Percentiles rank a stretch among this genome's conserved stretches.
These are phyloP conservation scores for Hypocreales sp. DNA, from an alignment of 2,329 filamentous ascomycete species.

Conservation along the genomic window DNA sequence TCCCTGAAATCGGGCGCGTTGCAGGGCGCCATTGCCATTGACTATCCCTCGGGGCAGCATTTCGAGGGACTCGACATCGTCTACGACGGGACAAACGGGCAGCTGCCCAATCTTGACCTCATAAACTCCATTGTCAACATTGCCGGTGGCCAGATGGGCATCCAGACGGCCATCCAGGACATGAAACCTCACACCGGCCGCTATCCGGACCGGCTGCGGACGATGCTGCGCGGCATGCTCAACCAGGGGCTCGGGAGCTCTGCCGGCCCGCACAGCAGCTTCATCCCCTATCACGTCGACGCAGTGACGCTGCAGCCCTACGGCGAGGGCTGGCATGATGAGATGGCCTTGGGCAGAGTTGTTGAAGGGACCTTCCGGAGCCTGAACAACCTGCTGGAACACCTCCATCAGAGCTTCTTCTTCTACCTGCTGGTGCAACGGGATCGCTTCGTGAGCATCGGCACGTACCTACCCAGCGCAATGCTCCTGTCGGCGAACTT, in stretches of 20 bases:
- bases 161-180: conserved; percentile 67
- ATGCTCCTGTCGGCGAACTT: conserved; percentile 94
- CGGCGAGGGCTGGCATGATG: conserved; percentile 89
- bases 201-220: conserved; percentile 70
- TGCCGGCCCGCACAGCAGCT: conserved; percentile 82
- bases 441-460: conserved; percentile 92
- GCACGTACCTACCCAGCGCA: conserved; percentile 91
- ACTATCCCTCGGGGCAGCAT: conserved; percentile 71
- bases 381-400: conserved; percentile 90
- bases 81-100: conserved; percentile 92
- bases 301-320: conserved; percentile 85
- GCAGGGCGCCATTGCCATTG: conserved; percentile 84
- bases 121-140: conserved; percentile 89
- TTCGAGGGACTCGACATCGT: conserved; percentile 84
- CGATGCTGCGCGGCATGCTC: conserved; percentile 84
- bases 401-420: conserved; percentile 98
- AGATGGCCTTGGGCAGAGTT: conserved; percentile 84
- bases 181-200: conserved; percentile 71
- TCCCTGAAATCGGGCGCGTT: conserved; percentile 85
- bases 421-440: conserved; percentile 91
- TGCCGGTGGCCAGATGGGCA: conserved; percentile 82
- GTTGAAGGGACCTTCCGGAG: conserved; percentile 85
- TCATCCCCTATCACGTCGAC: conserved; percentile 96
- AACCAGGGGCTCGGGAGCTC: conserved; percentile 81
- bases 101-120: conserved; percentile 87